phyloP scores from a whole-genome alignment of 257 asterid species.

The Thymus mandschuricus region DNA sequence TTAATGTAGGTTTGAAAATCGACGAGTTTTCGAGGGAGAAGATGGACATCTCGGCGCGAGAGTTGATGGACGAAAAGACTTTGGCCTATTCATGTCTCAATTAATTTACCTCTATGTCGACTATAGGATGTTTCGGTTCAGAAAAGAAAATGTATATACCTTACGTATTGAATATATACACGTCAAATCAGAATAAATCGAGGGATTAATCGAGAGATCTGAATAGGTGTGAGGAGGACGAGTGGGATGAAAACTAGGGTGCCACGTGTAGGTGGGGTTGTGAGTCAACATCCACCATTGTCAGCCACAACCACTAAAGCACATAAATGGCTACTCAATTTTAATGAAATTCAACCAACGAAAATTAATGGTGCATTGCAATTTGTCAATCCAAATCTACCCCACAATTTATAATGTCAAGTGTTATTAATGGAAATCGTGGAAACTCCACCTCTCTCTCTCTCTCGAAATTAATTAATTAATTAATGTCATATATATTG shows the following conservation, averaged over 20 bases:
- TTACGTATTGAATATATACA: no score
- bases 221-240: no score
- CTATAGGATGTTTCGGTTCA: no score
- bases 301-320: not conserved
- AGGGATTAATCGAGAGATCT: no score
- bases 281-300: slow-evolving; percentile 32
- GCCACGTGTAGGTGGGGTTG: slow-evolving; percentile 22
- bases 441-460: no score
- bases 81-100: slow-evolving; percentile 69
- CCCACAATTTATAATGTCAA: slow-evolving; percentile 25
- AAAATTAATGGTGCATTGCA: not conserved
- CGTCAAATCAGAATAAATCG: no score
- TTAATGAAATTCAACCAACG: slow-evolving; percentile 15
- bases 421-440: slow-evolving; percentile 11
- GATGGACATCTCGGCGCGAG: slow-evolving; percentile 68
- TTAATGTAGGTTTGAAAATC: slow-evolving; percentile 56
- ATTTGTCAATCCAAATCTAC: not conserved
- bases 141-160: no score
- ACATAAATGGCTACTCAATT: not conserved
- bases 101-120: slow-evolving; percentile 13
- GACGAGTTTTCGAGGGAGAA: slow-evolving; percentile 73
- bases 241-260: not conserved
- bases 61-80: slow-evolving; percentile 69
- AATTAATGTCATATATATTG: no score
- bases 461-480: no score